Percentiles rank a stretch among this genome's conserved stretches.
These are phyloP conservation scores for Lindgomyces ingoldianus DNA, from an alignment of 495 filamentous ascomycete species.

Conservation along the genomic window DNA sequence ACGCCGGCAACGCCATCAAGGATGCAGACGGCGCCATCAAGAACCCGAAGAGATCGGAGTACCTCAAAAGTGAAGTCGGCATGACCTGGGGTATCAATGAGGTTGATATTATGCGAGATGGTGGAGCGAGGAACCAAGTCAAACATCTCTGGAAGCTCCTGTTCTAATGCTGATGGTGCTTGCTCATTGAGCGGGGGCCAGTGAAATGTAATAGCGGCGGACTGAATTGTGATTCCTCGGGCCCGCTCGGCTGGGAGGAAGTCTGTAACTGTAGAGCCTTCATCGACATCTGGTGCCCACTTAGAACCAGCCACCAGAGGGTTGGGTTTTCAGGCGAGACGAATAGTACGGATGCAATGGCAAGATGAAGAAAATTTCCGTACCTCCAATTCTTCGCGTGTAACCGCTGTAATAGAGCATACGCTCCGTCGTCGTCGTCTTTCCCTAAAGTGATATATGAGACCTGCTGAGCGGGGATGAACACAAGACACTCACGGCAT, in stretches of 20 bases:
- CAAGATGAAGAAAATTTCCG: constrained; percentile 26
- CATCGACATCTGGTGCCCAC: constrained; percentile 76
- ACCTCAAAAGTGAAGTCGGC: constrained; percentile 99
- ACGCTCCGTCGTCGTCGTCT: constrained; percentile 98
- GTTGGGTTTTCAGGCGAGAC: too few relatives aligned
- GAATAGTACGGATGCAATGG: too few relatives aligned
- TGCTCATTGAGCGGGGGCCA: constrained; percentile 61
- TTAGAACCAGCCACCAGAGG: constrained; percentile 10
- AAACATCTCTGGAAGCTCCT: neutral
- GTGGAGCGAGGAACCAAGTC: constrained; percentile 15
- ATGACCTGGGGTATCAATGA: constrained; percentile 97
- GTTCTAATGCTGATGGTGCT: neutral
- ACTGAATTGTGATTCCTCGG: constrained; percentile 96
- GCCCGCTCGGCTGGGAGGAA: constrained; percentile 93
- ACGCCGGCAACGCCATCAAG: constrained; percentile 96
- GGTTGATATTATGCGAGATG: constrained; percentile 70
- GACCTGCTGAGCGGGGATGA: neutral
- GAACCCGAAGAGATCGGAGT: constrained; percentile 83
- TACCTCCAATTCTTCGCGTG: constrained; percentile 82
- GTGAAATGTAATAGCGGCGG: constrained; percentile 90
- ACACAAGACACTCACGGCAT: constrained; percentile 65
- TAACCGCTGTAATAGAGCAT: constrained; percentile 98
- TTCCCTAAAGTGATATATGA: constrained; percentile 60
- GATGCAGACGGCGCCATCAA: constrained; percentile 95
- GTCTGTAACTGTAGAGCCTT: constrained; percentile 96